Percentiles rank a stretch among this genome's conserved stretches.
phyloP scores from a whole-genome alignment of 768 basidiomycete genomes.

The Boletus coccyginus region DNA sequence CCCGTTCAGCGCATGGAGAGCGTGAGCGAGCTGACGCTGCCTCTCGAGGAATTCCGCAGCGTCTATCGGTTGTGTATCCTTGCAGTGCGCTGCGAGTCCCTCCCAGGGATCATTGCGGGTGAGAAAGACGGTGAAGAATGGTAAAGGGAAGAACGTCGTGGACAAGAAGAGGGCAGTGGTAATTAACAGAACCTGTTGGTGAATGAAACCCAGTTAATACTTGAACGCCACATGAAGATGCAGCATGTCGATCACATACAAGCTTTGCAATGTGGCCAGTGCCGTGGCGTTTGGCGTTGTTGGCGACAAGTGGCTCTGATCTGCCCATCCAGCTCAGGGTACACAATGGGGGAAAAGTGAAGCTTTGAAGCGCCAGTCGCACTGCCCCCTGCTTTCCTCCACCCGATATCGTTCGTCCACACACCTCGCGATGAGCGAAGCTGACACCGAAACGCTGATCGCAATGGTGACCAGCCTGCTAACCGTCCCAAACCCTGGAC shows the following conservation, averaged over 20 bases:
- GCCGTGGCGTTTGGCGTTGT: not conserved
- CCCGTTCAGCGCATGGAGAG: slow-evolving; percentile 48
- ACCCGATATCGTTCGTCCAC: not conserved
- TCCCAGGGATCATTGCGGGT: slow-evolving; percentile 15
- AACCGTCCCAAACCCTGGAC: slow-evolving; percentile 29
- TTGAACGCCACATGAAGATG: not conserved
- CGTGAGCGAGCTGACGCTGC: slow-evolving; percentile 52
- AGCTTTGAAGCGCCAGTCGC: not conserved
- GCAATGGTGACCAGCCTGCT: slow-evolving; percentile 66
- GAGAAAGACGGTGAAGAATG: not conserved
- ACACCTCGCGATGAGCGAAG: slow-evolving; percentile 20
- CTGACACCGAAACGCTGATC: slow-evolving; percentile 67
- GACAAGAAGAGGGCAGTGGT: slow-evolving; percentile 2
- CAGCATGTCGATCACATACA: slow-evolving; percentile 7
- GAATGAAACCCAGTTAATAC: not conserved
- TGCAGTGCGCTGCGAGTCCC: slow-evolving; percentile 43
- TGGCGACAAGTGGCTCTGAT: not conserved
- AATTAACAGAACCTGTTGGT: slow-evolving; percentile 13
- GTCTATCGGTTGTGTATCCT: slow-evolving; percentile 46
- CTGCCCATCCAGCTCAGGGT: slow-evolving; percentile 9
- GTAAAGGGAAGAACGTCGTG: not conserved
- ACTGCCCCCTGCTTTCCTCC: not conserved
- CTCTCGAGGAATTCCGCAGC: slow-evolving; percentile 46
- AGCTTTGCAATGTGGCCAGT: slow-evolving; percentile 1
- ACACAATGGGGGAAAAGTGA: not conserved